phyloP scores from a whole-genome alignment of 129 eudicot genomes.

The Glebionis coronaria region DNA sequence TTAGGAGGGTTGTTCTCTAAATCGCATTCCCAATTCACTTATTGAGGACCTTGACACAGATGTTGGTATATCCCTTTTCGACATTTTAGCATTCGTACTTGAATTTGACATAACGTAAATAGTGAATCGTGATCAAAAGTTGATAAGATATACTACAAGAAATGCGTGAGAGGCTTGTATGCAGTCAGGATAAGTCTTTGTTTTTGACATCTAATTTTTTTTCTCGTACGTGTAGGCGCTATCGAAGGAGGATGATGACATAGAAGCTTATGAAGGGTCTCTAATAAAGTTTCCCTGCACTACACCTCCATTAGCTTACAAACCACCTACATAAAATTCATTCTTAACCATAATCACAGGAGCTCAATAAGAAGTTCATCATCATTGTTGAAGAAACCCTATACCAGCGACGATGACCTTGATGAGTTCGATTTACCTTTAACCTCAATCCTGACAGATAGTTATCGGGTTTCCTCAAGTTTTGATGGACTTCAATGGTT shows the following conservation, averaged over 20 bases:
- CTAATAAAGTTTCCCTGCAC: slow-evolving; percentile 53
- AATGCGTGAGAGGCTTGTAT: neutral
- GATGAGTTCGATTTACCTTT: slow-evolving; percentile 76
- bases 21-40: slow-evolving; percentile 51
- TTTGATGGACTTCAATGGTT: slow-evolving; percentile 20
- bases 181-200: neutral
- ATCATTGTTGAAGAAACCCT: slow-evolving; percentile 63
- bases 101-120: neutral
- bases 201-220: neutral
- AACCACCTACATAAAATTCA: slow-evolving; percentile 65
- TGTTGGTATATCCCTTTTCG: slow-evolving; percentile 41
- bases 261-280: slow-evolving; percentile 33
- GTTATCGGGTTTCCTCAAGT: slow-evolving; percentile 11
- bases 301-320: slow-evolving; percentile 51
- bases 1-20: slow-evolving; percentile 61
- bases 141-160: neutral
- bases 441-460: slow-evolving; percentile 50
- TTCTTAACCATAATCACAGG: slow-evolving; percentile 39
- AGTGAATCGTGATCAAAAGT: neutral
- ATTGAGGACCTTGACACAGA: slow-evolving; percentile 60
- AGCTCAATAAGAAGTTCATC: slow-evolving; percentile 50
- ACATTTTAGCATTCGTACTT: neutral
- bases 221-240: slow-evolving; percentile 2
- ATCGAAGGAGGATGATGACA: slow-evolving; percentile 36
- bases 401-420: slow-evolving; percentile 84